Percentiles rank a stretch among this genome's conserved stretches.
These are phyloP conservation scores for Candolleomyces efflorescens DNA, from an alignment of 768 basidiomycete genomes.

Conservation along the genomic window DNA sequence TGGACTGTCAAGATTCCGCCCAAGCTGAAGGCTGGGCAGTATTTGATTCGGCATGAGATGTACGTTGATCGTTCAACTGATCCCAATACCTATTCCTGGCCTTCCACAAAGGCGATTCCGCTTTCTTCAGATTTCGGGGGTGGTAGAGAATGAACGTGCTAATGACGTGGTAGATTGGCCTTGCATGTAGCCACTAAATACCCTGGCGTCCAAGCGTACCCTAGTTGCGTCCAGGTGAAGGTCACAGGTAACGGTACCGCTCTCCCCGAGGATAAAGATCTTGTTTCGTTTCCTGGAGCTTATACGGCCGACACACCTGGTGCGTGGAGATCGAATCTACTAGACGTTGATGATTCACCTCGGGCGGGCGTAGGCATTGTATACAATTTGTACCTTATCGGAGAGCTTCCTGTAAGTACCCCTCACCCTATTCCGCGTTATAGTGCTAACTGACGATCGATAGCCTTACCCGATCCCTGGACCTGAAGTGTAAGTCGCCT, in stretches of 20 bases:
- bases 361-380: constrained; percentile 21
- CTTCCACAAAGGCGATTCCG: too few species aligned
- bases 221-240: constrained; percentile 40
- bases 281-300: constrained; percentile 45
- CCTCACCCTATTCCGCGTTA: background rate
- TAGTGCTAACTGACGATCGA: background rate
- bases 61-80: too few species aligned
- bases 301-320: constrained; percentile 27
- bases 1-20: constrained; percentile 42
- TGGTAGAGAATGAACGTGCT: too few species aligned
- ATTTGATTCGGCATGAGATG: constrained; percentile 45
- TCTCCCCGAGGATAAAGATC: constrained; percentile 28
- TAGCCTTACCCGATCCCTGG: constrained; percentile 38
- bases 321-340: background rate
- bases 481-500: constrained; percentile 30
- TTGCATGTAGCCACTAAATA: constrained; percentile 23
- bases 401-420: background rate
- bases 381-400: background rate
- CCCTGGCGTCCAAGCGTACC: constrained; percentile 40
- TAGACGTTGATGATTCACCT: background rate
- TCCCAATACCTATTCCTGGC: too few species aligned
- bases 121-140: too few species aligned
- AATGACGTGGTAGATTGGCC: background rate
- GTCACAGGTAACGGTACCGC: constrained; percentile 42
- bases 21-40: constrained; percentile 39